Evolutionary conservation across 1,284 basidiomycete species (phyloP), one percentile per base, ranked within the genome.

Genomic region (Boletus sp.): DNA sequence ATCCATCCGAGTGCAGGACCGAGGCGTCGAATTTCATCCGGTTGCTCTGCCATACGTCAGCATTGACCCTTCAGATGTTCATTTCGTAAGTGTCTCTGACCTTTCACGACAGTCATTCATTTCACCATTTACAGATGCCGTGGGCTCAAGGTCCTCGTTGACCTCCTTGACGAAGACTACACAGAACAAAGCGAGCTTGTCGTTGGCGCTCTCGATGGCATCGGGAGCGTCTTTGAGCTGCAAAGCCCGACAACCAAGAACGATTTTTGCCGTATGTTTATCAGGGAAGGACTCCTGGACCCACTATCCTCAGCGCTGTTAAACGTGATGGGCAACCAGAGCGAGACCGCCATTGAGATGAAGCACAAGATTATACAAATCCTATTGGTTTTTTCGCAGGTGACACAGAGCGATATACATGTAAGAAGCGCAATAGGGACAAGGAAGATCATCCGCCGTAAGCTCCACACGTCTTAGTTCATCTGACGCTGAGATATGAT

Each of bases 221-320:
- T 99, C 46, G 86, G 88, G 46, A 92, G 86, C 56, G 95, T 98
- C 3, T 95, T 99, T 60, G 94, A 98, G 57, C 78, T 98, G 9
- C 84, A 94, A 68, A 93, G 90, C 42, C 91, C 94, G 2, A 96
- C 94, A 8, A 94, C 94, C 8, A 91, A 96, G 61, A 97, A 95
- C 64, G 95, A 98, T 69, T 97, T 98, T 65, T 98, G 94, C 64
- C 82, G 95, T 14, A 96, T 98, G 90, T 94, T 98, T 70, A 93
- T 96, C 26, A 81, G 92, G 20, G 95, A 97, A 68, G 94, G 94
- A 14, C 75, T 98, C 5, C 75, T 97, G 30, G 94, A 97, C 57
- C 95, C 95, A 0, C 71, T 99, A 2, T 93, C 94, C 0, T 85
- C 88, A 0, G 94, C 94, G 0, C 69, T 99, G 33, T 73, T 95